These are phyloP conservation scores for Yamadazyma siamensis DNA, from an alignment of 1,139 yeast genomes.

Conservation along the genomic window DNA sequence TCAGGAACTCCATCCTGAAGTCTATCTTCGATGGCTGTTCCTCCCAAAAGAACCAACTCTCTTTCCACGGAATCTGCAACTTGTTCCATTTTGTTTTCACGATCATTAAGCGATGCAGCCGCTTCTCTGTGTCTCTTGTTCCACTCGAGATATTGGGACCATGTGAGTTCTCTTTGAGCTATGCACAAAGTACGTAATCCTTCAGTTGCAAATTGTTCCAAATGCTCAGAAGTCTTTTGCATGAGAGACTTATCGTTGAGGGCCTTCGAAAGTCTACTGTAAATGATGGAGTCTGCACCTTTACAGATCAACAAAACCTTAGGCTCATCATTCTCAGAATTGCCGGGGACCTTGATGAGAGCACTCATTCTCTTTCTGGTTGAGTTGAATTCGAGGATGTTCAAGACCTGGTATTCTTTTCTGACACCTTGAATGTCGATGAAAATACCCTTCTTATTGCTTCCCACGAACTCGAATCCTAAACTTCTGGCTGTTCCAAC, in stretches of 20 bases:
- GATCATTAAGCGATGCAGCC: slow-evolving; percentile 37
- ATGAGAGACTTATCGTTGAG: slow-evolving; percentile 29
- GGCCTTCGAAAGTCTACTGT: slow-evolving; percentile 34
- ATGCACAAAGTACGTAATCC: slow-evolving; percentile 49
- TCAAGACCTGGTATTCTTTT: slow-evolving; percentile 46
- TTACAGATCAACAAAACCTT: slow-evolving; percentile 44
- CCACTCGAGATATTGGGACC: slow-evolving; percentile 45
- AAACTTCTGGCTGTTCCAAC: slow-evolving; percentile 58
- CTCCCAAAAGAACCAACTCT: slow-evolving; percentile 44
- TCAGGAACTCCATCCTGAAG: slow-evolving; percentile 53
- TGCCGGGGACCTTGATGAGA: slow-evolving; percentile 60
- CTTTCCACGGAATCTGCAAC: slow-evolving; percentile 48
- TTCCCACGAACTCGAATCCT: slow-evolving; percentile 49
- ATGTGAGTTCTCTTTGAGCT: slow-evolving; percentile 41
- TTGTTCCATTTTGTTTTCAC: slow-evolving; percentile 45
- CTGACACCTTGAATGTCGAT: slow-evolving; percentile 43
- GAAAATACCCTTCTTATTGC: slow-evolving; percentile 43
- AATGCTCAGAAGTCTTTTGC: slow-evolving; percentile 35
- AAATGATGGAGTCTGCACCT: slow-evolving; percentile 49
- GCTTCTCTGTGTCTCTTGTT: slow-evolving; percentile 40
- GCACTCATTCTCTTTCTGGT: slow-evolving; percentile 82
- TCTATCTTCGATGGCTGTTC: slow-evolving; percentile 51
- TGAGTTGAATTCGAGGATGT: slow-evolving; percentile 52
- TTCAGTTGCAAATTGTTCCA: slow-evolving; percentile 46
- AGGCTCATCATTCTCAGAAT: slow-evolving; percentile 28